Conservation (phyloP, 2,329 filamentous ascomycete genomes). For the Madurella mycetomatis region DNA sequence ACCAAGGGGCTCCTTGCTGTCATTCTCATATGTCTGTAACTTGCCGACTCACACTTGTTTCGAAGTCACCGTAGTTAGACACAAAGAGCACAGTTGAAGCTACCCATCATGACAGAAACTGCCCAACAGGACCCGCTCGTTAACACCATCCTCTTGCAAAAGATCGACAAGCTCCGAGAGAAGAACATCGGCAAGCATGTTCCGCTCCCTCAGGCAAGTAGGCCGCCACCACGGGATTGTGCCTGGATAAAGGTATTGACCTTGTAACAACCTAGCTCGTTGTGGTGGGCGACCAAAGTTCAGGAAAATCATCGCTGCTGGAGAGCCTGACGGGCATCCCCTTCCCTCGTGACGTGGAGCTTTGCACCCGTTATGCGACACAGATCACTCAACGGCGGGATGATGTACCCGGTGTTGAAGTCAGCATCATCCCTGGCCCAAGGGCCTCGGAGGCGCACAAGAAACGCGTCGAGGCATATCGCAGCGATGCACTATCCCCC, state of each 20-base stretch:
- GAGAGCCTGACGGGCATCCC: conserved; percentile 32
- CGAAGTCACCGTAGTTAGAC: no score
- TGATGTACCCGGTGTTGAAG: conserved; percentile 30
- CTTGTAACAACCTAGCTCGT: conserved; percentile 21
- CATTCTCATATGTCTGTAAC: no score
- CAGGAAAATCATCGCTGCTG: conserved; percentile 32
- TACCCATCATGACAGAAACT: not conserved
- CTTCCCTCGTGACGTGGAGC: conserved; percentile 28
- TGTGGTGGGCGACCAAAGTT: conserved; percentile 32
- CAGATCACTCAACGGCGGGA: conserved; percentile 45
- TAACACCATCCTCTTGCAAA: conserved; percentile 22
- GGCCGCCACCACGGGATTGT: not conserved
- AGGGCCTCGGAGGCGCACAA: conserved; percentile 23
- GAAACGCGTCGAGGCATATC: conserved; percentile 13
- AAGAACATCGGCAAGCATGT: conserved; percentile 26
- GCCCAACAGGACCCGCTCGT: conserved; percentile 6
- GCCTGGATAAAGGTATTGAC: not conserved
- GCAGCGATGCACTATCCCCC: conserved; percentile 4
- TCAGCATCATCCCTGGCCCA: conserved; percentile 40
- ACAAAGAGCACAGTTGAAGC: no score
- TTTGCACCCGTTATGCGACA: conserved; percentile 32
- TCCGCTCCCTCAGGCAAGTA: conserved; percentile 22
- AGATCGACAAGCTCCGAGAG: conserved; percentile 30
- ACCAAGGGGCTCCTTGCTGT: no score
- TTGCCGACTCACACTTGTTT: no score